Base-by-base conservation (phyloP, 495 filamentous ascomycete species). In the Hypoxylon rickii region DNA sequence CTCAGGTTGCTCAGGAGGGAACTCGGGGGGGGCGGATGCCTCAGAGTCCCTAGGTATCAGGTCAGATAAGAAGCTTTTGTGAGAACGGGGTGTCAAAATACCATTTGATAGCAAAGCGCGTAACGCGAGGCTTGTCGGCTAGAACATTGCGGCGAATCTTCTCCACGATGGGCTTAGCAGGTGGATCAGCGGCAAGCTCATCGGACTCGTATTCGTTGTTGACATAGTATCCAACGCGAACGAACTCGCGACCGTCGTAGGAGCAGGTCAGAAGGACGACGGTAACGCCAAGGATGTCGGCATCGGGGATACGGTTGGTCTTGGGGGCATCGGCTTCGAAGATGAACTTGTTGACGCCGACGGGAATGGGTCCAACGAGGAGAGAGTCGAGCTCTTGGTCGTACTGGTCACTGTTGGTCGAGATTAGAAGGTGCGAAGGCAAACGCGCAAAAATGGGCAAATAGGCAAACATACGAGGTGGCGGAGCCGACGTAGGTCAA, bases 71-170 rank as follows among this genome's bases (percentile, higher is more conserved):
- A n/a, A 19, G 12, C 3, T 7, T 1, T 16, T 17, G 21, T 39
- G 20, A 20, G 20, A 8, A 44, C 39, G 32, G 44, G 18, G 12
- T 26, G 31, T 38, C 26, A 18, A 65, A 81, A 46, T 83, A 96
- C 94, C 94, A 98, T 75, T 97, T 97, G 75, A 98, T 98, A n/a
- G 92, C 91, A 64, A 98, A 98, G 45, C 94, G 82, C 26, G 94
- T 98, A 15, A 98, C 94, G 68, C 94, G 82, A 2, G 94, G 94
- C 83, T 98, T 98, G 76, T 97, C 92, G 1, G 94, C 92, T 21
- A 98, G 82, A 20, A 98, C 88, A 62, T 93, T 96, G 47, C 94
- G 83, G 52, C 87, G 81, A 50, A 98, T 90, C 63, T 89, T 88
- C 66, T 97, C 95, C 49, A 96, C 87, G 62, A 92, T 82, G 22